Evolutionary conservation across 2,329 filamentous ascomycete species (phyloP).

Genomic region (Coniella vitis): DNA sequence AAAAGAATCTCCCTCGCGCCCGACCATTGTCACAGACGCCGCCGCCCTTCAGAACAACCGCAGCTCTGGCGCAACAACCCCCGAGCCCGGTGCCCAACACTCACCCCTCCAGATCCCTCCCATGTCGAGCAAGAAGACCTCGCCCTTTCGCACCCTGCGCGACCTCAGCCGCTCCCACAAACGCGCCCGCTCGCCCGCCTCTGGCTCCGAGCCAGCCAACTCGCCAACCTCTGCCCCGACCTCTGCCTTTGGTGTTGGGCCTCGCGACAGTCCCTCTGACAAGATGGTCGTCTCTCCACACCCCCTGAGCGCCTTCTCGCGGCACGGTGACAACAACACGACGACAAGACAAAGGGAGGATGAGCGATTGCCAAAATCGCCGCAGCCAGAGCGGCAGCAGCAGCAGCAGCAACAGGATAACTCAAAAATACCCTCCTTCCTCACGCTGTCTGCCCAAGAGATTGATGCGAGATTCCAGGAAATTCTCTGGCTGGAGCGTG

Average conservation of each 20-base stretch:
- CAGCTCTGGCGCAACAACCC: conserved; percentile 15
- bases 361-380: background rate
- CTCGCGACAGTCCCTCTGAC: conserved; percentile 28
- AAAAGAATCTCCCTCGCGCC: conserved; percentile 13
- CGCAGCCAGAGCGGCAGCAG: conserved; percentile 3
- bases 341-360: conserved; percentile 7
- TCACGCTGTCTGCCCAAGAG: conserved; percentile 32
- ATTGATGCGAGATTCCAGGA: conserved; percentile 47
- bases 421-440: conserved; percentile 31
- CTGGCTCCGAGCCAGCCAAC: conserved; percentile 17
- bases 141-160: conserved; percentile 35
- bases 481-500: conserved; percentile 46
- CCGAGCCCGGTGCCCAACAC: conserved; percentile 9
- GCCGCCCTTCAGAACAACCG: background rate
- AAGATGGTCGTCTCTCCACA: conserved; percentile 16
- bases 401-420: conserved; percentile 8
- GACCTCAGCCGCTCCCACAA: conserved; percentile 37
- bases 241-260: background rate
- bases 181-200: conserved; percentile 37
- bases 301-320: background rate
- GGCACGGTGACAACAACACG: conserved; percentile 5
- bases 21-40: conserved; percentile 12
- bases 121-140: conserved; percentile 15
- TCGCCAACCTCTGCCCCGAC: conserved; percentile 19
- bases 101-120: conserved; percentile 10